Evolutionary conservation across 805 yeast genomes (phyloP).

Genomic region (Brettanomyces custersianus): DNA sequence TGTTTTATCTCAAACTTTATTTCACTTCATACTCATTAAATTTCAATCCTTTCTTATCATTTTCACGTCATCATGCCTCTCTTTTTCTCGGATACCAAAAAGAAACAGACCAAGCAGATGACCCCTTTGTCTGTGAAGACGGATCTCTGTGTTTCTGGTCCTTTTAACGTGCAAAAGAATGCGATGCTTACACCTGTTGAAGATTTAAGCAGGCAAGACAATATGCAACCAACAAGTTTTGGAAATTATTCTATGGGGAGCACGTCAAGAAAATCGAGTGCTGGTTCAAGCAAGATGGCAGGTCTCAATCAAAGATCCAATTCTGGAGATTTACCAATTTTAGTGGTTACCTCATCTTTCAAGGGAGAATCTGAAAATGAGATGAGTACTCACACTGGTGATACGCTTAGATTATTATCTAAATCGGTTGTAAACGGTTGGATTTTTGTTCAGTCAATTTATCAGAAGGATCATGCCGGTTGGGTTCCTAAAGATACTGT

Average conservation of each 20-base stretch:
- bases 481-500: conserved; percentile 41
- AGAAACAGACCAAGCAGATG: background rate
- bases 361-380: conserved; percentile 25
- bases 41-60: too few species aligned
- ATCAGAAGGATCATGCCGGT: conserved; percentile 36
- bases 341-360: conserved; percentile 6
- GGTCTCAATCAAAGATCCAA: too few species aligned
- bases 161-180: conserved; percentile 12
- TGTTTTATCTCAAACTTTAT: too few species aligned
- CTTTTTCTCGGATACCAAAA: background rate
- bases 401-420: conserved; percentile 40
- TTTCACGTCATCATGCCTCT: conserved; percentile 1
- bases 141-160: conserved; percentile 7
- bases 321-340: conserved; percentile 3
- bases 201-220: too few species aligned
- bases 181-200: conserved; percentile 7
- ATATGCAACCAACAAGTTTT: too few species aligned
- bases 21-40: too few species aligned
- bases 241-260: too few species aligned
- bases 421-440: conserved; percentile 40
- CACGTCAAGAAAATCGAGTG: background rate
- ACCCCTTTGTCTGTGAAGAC: conserved; percentile 1
- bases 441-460: conserved; percentile 48
- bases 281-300: background rate
- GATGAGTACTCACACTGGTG: conserved; percentile 39